Conservation (phyloP, 2,329 filamentous ascomycete species). For the Diaporthe sp. region DNA sequence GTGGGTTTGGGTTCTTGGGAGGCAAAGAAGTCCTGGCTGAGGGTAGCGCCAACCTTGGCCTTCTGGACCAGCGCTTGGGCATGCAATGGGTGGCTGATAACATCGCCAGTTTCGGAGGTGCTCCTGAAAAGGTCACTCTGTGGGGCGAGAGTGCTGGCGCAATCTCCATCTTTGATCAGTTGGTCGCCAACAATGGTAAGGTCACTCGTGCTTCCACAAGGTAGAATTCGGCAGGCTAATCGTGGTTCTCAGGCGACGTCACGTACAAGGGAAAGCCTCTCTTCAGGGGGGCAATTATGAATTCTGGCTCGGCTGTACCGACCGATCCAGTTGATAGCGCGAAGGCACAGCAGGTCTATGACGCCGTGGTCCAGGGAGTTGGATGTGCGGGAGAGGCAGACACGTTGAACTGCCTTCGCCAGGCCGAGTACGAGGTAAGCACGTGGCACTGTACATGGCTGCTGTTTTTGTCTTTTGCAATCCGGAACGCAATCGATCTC, state of each 20-base stretch:
- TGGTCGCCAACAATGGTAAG: conserved; percentile 69
- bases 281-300: conserved; percentile 83
- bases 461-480: neutral
- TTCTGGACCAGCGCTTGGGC: no score
- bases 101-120: conserved; percentile 81
- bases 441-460: neutral
- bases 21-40: conserved; percentile 75
- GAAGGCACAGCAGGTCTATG: conserved; percentile 74
- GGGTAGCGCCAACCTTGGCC: conserved; percentile 75
- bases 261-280: conserved; percentile 79
- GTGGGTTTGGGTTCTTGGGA: conserved; percentile 78
- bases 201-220: no score
- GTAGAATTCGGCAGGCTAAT: neutral
- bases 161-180: conserved; percentile 81
- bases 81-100: conserved; percentile 83
- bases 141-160: conserved; percentile 80
- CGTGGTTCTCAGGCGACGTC: conserved; percentile 63
- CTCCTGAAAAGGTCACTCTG: conserved; percentile 80
- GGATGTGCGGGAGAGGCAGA: conserved; percentile 69
- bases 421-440: conserved; percentile 60
- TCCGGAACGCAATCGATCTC: neutral
- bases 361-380: conserved; percentile 67
- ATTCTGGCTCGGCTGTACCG: conserved; percentile 73
- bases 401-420: conserved; percentile 74
- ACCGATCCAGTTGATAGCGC: conserved; percentile 71